These are phyloP conservation scores for Pilatotrama ljubarskyi DNA, from an alignment of 768 basidiomycete species.

Conservation along the genomic window DNA sequence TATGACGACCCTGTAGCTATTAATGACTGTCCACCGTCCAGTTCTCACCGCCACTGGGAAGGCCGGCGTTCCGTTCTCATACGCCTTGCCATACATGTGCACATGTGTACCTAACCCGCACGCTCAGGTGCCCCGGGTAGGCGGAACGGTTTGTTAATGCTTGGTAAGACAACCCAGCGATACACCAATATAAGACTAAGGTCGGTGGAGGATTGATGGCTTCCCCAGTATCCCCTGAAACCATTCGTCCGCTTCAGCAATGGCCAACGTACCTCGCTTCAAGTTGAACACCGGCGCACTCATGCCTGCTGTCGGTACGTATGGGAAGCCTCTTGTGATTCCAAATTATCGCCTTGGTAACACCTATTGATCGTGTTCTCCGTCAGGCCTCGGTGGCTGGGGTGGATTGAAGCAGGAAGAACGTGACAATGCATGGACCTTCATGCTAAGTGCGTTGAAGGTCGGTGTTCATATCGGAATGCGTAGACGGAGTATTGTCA, in stretches of 20 bases:
- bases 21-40: neutral
- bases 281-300: conserved; percentile 43
- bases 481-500: neutral
- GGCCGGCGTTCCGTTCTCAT: neutral
- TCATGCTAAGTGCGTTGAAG: conserved; percentile 43
- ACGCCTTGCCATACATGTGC: neutral
- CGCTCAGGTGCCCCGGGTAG: neutral
- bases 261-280: conserved; percentile 32
- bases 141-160: neutral
- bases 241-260: neutral
- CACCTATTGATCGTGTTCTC: too few species aligned
- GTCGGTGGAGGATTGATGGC: neutral
- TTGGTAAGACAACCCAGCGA: conserved; percentile 7
- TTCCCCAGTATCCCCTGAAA: neutral
- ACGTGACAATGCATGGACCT: conserved; percentile 37
- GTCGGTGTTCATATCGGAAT: conserved; percentile 22
- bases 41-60: neutral
- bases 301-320: conserved; percentile 48
- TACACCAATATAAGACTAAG: conserved; percentile 1
- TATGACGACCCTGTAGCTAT: neutral
- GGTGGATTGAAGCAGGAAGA: conserved; percentile 37
- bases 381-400: conserved; percentile 45
- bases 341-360: too few species aligned
- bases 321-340: neutral
- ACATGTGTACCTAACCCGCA: neutral